Conservation (phyloP, 2,329 filamentous ascomycete species). For the Paramyrothecium roridum region DNA sequence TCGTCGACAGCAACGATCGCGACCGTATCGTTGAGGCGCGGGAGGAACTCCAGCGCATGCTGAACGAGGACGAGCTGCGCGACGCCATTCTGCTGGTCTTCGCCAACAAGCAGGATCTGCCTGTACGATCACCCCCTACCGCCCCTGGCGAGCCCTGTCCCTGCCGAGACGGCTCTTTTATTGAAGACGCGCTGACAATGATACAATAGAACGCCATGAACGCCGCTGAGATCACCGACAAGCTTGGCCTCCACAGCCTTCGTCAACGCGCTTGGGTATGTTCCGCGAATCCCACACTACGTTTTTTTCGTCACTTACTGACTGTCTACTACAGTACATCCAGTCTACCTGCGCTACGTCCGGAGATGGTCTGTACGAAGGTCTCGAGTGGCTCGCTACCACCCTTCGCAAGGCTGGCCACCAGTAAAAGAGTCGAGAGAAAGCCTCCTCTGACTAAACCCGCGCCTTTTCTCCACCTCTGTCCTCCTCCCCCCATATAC, state of each 20-base stretch:
- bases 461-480: constrained; percentile 25
- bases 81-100: constrained; percentile 96
- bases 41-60: constrained; percentile 95
- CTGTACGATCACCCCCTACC: constrained; percentile 57
- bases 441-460: constrained; percentile 24
- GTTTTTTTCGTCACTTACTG: constrained; percentile 12
- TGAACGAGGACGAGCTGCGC: constrained; percentile 98
- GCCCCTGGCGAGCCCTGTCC: no score
- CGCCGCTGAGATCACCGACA: constrained; percentile 99
- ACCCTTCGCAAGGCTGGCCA: constrained; percentile 74
- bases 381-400: constrained; percentile 89
- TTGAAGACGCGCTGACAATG: constrained; percentile 1
- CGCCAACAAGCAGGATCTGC: constrained; percentile 99
- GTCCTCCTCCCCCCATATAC: constrained; percentile 38
- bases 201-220: constrained; percentile 89
- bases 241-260: constrained; percentile 98
- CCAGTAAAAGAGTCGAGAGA: constrained; percentile 48
- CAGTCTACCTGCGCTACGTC: constrained; percentile 99
- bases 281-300: constrained; percentile 14
- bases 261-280: constrained; percentile 98
- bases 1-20: constrained; percentile 98
- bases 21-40: constrained; percentile 96
- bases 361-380: constrained; percentile 98
- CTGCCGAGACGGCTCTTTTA: neutral
- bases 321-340: constrained; percentile 69